Base-by-base conservation (phyloP, 2,329 filamentous ascomycete genomes). In the Davidsoniella eucalypti region DNA sequence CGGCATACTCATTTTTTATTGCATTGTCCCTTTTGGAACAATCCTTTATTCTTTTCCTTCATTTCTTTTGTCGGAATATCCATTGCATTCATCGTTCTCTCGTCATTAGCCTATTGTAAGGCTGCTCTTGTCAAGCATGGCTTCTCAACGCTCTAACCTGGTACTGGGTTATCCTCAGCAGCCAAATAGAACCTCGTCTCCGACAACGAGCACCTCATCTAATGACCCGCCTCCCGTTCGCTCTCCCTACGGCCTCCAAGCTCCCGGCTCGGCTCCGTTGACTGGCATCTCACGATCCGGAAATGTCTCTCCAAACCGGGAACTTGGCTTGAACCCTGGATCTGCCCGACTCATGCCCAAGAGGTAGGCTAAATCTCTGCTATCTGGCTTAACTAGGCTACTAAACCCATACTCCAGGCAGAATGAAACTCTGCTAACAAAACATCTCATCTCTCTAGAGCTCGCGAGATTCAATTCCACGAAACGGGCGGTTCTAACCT, bases 301-400 rank as follows among this genome's bases (percentile, higher is more conserved):
- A 71, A 80, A 87, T 71, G 88, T 88, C 64, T 98, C 92, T 74
- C 92, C 92, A 60, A 95, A 88, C 67, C 88, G 94, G 70, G 92
- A 96, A 58, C 78, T 87, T 63, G 25, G 41, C 39, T 26, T 53
- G 21, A 46, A 47, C 36, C 50, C 46, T n/a, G 79, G 82, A 52
- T 80, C 77, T 50, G 69, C 73, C 63, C 76, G 90, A 59, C 72
- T 96, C 54, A 95, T 84, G 67, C 87, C 87, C 55, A 96, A 96
- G 71, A 81, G 92, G 87, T 94, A 76, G 61, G 80, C 23, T n/a
- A 40, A 10, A 25, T 1, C 23, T n/a, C 18, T 25, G 21, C 16
- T 17, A 33, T 33, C 10, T 10, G 10, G 5, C 12, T 12, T 8
- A 2, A 21, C 12, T 10, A 26, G 4, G 17, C 4, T 10, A 12